Conservation (phyloP, 2,329 filamentous ascomycete species). For the Tolypocladium sp. region DNA sequence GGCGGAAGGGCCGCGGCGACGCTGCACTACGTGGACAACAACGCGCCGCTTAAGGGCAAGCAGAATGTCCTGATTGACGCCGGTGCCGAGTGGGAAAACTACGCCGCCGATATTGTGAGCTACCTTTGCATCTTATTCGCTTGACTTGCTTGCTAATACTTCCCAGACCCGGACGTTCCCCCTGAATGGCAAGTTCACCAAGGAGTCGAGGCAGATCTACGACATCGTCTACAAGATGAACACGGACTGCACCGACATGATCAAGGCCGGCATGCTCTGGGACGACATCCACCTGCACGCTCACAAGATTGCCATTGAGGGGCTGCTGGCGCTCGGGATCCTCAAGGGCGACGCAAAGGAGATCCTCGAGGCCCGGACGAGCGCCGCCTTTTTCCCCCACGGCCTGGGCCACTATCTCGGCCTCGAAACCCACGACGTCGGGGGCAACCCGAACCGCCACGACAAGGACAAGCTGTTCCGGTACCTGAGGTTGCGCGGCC, state of each 20-base stretch:
- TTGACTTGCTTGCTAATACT: not conserved
- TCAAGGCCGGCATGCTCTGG: slow-evolving; percentile 69
- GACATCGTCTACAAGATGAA: slow-evolving; percentile 84
- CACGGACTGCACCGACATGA: slow-evolving; percentile 59
- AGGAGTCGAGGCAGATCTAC: slow-evolving; percentile 67
- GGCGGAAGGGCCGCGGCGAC: slow-evolving; percentile 73
- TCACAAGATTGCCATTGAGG: slow-evolving; percentile 73
- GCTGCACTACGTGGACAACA: slow-evolving; percentile 79
- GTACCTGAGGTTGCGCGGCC: slow-evolving; percentile 73
- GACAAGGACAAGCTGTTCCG: slow-evolving; percentile 80
- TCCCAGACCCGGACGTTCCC: slow-evolving; percentile 76
- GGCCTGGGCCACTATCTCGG: slow-evolving; percentile 86
- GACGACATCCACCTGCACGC: slow-evolving; percentile 74
- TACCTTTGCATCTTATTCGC: not conserved
- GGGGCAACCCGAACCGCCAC: slow-evolving; percentile 65
- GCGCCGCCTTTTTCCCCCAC: slow-evolving; percentile 84
- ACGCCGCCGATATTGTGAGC: slow-evolving; percentile 56
- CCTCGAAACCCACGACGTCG: slow-evolving; percentile 86
- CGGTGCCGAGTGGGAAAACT: slow-evolving; percentile 66
- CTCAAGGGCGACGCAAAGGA: slow-evolving; percentile 59
- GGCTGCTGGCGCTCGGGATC: slow-evolving; percentile 67
- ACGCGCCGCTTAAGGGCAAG: slow-evolving; percentile 59
- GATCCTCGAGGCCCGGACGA: slow-evolving; percentile 70
- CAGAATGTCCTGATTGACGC: slow-evolving; percentile 79
- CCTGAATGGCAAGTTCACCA: slow-evolving; percentile 60